Base-by-base conservation (phyloP, 768 basidiomycete genomes). In the Strobilomyces dryophilus region DNA sequence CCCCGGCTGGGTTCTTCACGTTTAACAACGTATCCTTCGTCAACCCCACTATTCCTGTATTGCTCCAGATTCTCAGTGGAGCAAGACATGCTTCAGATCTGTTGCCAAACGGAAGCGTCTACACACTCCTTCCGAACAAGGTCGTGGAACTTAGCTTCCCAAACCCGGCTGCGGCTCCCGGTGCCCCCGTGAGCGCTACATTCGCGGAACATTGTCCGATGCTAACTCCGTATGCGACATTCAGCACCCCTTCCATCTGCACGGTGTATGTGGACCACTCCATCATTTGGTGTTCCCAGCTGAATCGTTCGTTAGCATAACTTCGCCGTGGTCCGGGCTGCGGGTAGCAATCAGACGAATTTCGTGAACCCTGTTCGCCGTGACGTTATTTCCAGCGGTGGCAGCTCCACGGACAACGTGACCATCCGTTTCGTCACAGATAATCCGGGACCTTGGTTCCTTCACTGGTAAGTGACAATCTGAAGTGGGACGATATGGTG, bases 341-440 rank as follows among this genome's bases (percentile, higher is more conserved):
- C 73, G 1, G 66, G 66, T 3, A 67, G 47, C 34, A 59, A 48
- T 7, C n/a, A 21, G 3, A 45, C 61, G 27, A 76, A 76, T 57
- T 74, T 66, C 24, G 55, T 62, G 2, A 66, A 74, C 47, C 74
- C 74, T 4, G 61, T 71, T 21, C 55, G 59, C 34, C 66, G 74
- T 11, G 74, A 75, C 24, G 64, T 65, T 4, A 61, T 69, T 15
- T 65, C 60, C 8, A 45, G 59, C 0, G 67, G 67, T 10, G 45
- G n/a, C 0, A 34, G 27, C 3, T 44, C 77, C 32, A 46, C 45
- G 20, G 66, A 79, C 69, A 67, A 77, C 59, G 79, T 80, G 18
- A 78, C 77, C 8, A 72, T 88, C 47, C 77, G 83, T 48, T 86
- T 83, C 66, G 63, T 68, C 17, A 84, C 83, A 0, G 79, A 87